A percentile compares a stretch with the other conserved stretches of the same genome.
Conservation (phyloP, 106 monocot species). For the Cymbidium sinense region DNA sequence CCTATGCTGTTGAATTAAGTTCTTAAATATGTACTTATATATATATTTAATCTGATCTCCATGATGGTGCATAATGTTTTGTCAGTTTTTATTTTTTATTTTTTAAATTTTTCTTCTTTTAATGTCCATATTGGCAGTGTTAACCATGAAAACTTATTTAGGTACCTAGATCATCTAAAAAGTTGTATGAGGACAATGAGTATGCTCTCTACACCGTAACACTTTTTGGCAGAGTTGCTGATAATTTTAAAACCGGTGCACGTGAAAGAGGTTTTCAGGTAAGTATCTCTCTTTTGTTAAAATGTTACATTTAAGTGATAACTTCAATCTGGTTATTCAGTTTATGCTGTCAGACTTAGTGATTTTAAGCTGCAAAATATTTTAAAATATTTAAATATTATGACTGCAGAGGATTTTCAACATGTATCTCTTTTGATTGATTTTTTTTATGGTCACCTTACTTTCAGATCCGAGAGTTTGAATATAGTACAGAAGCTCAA, state of each 20-base stretch:
- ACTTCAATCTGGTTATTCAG: background rate
- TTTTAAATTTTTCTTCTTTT: background rate
- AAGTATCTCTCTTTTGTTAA: slow-evolving; percentile 16
- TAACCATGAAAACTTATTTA: slow-evolving; percentile 16
- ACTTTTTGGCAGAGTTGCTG: slow-evolving; percentile 68
- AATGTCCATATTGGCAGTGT: background rate
- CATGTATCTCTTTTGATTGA: background rate
- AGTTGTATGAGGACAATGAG: slow-evolving; percentile 86
- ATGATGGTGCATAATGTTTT: background rate
- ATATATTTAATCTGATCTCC: background rate
- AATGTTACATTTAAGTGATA: background rate
- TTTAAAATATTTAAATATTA: background rate
- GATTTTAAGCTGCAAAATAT: background rate
- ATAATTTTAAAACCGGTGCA: slow-evolving; percentile 74
- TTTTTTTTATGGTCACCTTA: background rate
- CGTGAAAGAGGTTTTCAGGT: slow-evolving; percentile 96
- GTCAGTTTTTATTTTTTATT: background rate
- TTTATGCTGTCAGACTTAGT: background rate
- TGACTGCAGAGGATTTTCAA: background rate
- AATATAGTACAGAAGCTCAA: slow-evolving; percentile 80
- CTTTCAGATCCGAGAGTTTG: slow-evolving; percentile 83
- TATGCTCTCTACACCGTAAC: slow-evolving; percentile 96
- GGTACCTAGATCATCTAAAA: slow-evolving; percentile 91
- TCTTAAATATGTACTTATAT: background rate
- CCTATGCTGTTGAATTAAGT: background rate